Evolutionary conservation across 176 grass and related monocot species (phyloP), one percentile per base, ranked within the genome.

Genomic region (Phyllostachys edulis): DNA sequence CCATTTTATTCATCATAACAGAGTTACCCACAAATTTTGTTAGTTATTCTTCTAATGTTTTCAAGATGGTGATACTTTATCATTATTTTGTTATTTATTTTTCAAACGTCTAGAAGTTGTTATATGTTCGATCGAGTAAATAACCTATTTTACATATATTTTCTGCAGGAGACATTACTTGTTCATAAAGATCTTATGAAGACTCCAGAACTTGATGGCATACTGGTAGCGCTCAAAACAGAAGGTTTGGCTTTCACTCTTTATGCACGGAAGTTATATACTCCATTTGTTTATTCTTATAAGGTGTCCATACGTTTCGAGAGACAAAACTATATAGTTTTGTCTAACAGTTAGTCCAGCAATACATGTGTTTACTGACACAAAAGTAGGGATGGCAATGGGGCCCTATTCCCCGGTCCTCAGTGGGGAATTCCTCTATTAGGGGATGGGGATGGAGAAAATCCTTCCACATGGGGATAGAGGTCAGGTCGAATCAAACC

Each of bases 111-210:
- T 32, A 12, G 27, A 40, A 5, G 34, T 4, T 6, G 34, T 4
- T 60, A 29, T 63, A 36, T 65, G 21, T 82, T 65, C 67, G 38
- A 20, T 47, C 0, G 75, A 18, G 9, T 77, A 67, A 61, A 21
- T 84, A 29, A 38, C 47, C 44, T 61, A 69, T 41, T 85, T 85
- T 54, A 23, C 5, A 2, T 73, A 11, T 74, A 42, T 80, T 72
- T 75, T 77, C 49, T 89, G 54, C 77, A 99, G 96, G 96, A 99
- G 64, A 99, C 96, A 81, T 88, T 99, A 85, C 93, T 99, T 75
- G 82, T 99, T 75, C 96, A 99, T 82, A 94, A 89, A 77, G 80
- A 90, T 87, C 88, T 96, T 16, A 80, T 89, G 78, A 90, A 94
- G 6, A 83, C 77, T 75, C 77, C 84, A 73, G 84, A 79, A 41